Base-by-base conservation (phyloP, 2,329 filamentous ascomycete genomes). In the Fusarium solani-melongenae region DNA sequence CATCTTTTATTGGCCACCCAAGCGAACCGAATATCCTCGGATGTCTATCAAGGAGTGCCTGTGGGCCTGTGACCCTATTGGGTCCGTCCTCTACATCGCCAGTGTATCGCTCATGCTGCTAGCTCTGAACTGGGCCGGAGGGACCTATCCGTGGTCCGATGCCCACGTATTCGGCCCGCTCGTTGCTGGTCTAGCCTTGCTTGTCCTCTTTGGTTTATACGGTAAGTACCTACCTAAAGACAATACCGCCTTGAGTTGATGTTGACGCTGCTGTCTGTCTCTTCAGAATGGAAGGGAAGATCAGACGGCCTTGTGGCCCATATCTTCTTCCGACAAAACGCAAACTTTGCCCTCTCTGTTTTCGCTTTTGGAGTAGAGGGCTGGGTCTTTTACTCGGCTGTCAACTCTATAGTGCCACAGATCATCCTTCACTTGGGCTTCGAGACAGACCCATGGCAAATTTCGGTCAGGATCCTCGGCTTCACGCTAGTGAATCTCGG, bases 311-410 rank as follows among this genome's bases (percentile, higher is more conserved):
- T 63, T 20, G 61, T 63, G 49, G 61, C 61, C 15, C 61, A 63
- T 24, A 27, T 63, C 34, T 63, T 63, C 61, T 63, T 63, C 61
- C 49, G 15, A 27, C 61, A 63, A 39, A 63, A 63, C 61, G 61
- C 61, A 34, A 63, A 63, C 34, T 63, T 63, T 33, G 61, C 61
- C 27, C 61, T 63, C 36, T 63, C 61, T 14, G 61, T 63, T 10
- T 63, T 63, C 17, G 61, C 61, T 36, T 63, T 63, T 9, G 61
- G 61, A 10, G 61, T 63, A 7, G 61, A 63, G 24, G 61, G 61
- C 61, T 63, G 61, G 61, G 46, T 63, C 12, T 63, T 63, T 27
- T 63, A 63, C 49, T 63, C 61, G 9, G 61, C 61, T 33, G 61
- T 63, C 27, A 63, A 63, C 34, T 56, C 61, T 9, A 63, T 63